These are phyloP conservation scores for Schizochytrium sp. DNA, from an alignment of 108 stramenopile genomes.

Conservation along the genomic window DNA sequence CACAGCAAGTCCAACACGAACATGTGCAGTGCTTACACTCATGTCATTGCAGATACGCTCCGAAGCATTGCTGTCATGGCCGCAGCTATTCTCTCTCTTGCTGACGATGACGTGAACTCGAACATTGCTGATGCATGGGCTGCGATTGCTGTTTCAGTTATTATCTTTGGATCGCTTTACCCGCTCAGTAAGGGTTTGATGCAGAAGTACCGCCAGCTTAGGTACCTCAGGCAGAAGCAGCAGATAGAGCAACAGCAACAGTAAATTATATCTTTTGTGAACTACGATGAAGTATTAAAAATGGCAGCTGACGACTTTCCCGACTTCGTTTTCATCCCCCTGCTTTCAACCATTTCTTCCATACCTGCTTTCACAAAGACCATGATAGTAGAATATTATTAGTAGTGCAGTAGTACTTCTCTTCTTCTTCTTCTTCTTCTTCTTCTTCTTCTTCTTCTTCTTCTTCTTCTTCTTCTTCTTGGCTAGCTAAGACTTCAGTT, in stretches of 20 bases:
- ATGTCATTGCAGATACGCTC: slow-evolving; percentile 60
- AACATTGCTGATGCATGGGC: slow-evolving; percentile 60
- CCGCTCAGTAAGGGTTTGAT: slow-evolving; percentile 26
- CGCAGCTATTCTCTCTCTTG: neutral
- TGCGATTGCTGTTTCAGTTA: slow-evolving; percentile 40
- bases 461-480: no score
- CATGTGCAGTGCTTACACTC: slow-evolving; percentile 62
- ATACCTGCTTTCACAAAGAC: neutral
- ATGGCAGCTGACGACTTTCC: no score
- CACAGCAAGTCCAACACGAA: slow-evolving; percentile 37
- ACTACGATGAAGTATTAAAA: no score
- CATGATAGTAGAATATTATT: neutral
- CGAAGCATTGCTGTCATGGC: slow-evolving; percentile 45
- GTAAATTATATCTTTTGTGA: no score
- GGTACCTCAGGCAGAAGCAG: neutral
- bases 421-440: no score
- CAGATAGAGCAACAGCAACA: no score
- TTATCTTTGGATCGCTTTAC: slow-evolving; percentile 19
- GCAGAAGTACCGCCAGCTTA: slow-evolving; percentile 42
- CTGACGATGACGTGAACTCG: neutral
- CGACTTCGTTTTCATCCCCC: no score
- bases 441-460: no score
- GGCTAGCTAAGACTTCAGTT: no score
- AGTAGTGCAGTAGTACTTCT: neutral
- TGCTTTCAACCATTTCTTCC: no score